These are phyloP conservation scores for Glonium stellatum DNA, from an alignment of 495 filamentous ascomycete genomes.

Conservation along the genomic window DNA sequence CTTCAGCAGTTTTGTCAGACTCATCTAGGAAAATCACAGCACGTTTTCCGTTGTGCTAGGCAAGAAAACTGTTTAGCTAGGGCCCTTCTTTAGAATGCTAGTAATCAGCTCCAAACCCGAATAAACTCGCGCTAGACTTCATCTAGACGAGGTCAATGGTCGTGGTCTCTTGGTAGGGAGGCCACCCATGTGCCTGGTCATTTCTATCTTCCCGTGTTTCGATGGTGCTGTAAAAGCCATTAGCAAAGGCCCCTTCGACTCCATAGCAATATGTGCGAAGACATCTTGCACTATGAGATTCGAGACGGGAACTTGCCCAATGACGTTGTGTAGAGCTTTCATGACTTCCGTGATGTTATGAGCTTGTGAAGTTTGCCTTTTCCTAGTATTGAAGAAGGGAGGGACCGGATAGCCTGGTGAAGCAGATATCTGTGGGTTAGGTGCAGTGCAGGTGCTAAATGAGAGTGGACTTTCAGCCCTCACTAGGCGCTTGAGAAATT, in stretches of 20 bases:
- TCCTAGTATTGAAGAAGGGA: constrained; percentile 27
- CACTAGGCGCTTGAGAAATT: neutral
- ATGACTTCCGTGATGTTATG: constrained; percentile 36
- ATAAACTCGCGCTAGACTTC: constrained; percentile 39
- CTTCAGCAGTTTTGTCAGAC: constrained; percentile 49
- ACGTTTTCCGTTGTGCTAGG: constrained; percentile 34
- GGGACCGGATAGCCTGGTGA: constrained; percentile 31
- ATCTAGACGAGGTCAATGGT: constrained; percentile 43
- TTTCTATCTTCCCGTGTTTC: constrained; percentile 22
- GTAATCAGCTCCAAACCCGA: constrained; percentile 41
- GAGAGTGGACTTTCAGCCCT: neutral
- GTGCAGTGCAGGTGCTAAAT: constrained; percentile 29
- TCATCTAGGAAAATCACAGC: constrained; percentile 52
- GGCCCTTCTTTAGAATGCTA: constrained; percentile 37
- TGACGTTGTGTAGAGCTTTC: constrained; percentile 41
- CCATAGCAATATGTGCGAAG: constrained; percentile 30
- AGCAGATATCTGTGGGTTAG: constrained; percentile 45
- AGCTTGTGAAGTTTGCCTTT: constrained; percentile 35
- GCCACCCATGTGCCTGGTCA: constrained; percentile 18
- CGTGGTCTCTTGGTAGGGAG: constrained; percentile 37
- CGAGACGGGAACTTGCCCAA: constrained; percentile 42
- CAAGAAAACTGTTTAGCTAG: constrained; percentile 49
- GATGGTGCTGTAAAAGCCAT: constrained; percentile 19
- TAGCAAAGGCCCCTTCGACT: constrained; percentile 20
- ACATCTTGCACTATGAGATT: constrained; percentile 33